These are phyloP conservation scores for Aspergillus unguis DNA, from an alignment of 2,329 filamentous ascomycete species.

Conservation along the genomic window DNA sequence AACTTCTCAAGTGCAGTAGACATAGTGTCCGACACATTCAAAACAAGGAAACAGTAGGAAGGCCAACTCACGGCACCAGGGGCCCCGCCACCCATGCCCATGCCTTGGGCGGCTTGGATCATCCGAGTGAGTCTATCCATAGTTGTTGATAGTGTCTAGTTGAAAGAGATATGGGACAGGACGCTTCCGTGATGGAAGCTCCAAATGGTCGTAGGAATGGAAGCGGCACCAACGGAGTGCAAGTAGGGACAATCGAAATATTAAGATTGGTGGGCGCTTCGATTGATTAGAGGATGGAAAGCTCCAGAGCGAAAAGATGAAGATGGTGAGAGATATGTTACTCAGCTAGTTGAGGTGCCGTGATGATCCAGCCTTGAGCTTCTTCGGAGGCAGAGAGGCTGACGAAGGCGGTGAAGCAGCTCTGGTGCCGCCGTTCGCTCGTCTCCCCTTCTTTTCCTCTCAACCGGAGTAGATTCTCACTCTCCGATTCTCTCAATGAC, in stretches of 20 bases:
- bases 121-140: conserved; percentile 95
- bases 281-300: conserved; percentile 1
- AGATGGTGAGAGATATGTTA: conserved; percentile 10
- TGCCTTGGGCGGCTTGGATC: conserved; percentile 69
- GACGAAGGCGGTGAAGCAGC: conserved; percentile 34
- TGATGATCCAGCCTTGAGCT: conserved; percentile 14
- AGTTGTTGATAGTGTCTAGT: conserved; percentile 27
- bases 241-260: background rate
- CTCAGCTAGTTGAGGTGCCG: conserved; percentile 4
- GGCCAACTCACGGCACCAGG: conserved; percentile 39
- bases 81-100: conserved; percentile 44
- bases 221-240: background rate
- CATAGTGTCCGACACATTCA: background rate
- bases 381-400: conserved; percentile 21
- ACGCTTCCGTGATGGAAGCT: conserved; percentile 34
- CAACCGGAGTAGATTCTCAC: conserved; percentile 13
- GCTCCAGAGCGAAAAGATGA: conserved; percentile 4
- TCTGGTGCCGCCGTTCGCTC: conserved; percentile 23
- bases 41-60: background rate
- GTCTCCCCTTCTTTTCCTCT: conserved; percentile 23
- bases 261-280: background rate
- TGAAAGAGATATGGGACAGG: conserved; percentile 17
- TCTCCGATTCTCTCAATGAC: conserved; percentile 8
- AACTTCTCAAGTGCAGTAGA: background rate
- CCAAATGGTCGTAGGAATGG: conserved; percentile 13